Base-by-base conservation (phyloP, 2,329 filamentous ascomycete genomes). In the Paradendryphiella salina region DNA sequence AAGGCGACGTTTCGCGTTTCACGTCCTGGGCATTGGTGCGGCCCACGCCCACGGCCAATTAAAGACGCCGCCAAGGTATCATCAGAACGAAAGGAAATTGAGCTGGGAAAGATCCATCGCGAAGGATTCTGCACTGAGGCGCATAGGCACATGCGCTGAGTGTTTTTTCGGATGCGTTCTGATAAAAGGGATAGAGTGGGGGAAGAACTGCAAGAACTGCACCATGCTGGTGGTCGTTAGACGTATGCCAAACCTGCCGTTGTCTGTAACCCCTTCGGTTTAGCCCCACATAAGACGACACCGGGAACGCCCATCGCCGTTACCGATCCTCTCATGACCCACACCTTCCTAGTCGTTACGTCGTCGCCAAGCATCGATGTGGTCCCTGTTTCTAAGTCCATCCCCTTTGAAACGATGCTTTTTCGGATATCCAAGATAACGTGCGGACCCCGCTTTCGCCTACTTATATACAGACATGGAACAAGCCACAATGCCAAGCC, bases 1-100 rank as follows among this genome's bases (percentile, higher is more conserved):
- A 17, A 37, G 33, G 49, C 49, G 33, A 45, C 50, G 23, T 43
- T 42, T 44, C 29, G 35, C 17, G 50, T 53, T 53, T 53, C 50
- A 50, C 28, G 29, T 36, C 28, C 23, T 37, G 32, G 37, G 33
- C 23, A 20, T 40, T 33, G 23, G 40, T 29, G 36, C 31, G 32
- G 21, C 14, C 42, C 26, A 38, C n/a, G 18, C 20, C 18, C 35
- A 38, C 34, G 18, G 28, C 43, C 33, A 32, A 26, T 6, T 15
- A 28, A 35, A 37, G 5, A 5, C 23, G 48, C 31, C 32, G 48
- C 31, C 48, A 40, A 51, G 48, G 32, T 17, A 28, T 6, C 21
- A 14, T 32, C 23, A 38, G 14, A 5, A 3, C 13, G n/a, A 34
- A 37, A 17, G 10, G 37, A 41, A 26, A 42, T 47, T 37, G 34